Evolutionary conservation across 805 yeast species (phyloP), one percentile per base, ranked within the genome.

Genomic region (Starmerella floricola): DNA sequence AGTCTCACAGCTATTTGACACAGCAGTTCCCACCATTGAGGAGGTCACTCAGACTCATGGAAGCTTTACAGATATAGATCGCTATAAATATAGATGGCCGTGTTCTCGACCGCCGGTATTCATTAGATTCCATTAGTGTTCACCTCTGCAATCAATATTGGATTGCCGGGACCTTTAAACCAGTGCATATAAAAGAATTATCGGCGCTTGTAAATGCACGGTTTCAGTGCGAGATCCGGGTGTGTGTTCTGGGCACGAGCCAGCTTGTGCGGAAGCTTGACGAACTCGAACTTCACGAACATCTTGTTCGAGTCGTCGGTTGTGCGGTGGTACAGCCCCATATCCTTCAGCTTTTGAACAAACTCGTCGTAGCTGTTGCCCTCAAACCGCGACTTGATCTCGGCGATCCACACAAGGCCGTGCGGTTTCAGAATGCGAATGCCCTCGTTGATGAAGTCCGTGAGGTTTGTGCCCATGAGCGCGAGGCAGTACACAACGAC

Each of bases 371-470:
- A 60, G 27, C 62, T 60, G 16, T 44, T 43, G 54, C 86, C 95
- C 27, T 52, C 55, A 55, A 91, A 83, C 56, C 99, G 69, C 1
- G 95, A 84, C 62, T 88, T 88, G 63, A 91, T 91, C 59, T 91
- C 99, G 2, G 97, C 91, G 36, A 91, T 85, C 98, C 98, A 91
- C 36, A 91, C 64, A 59, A 88, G 95, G 21, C 99, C 97, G 46
- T 85, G 71, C 33, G 95, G 95, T 8, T 85, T 78, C 40, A 91
- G 66, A 15, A 91, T 68, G 55, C 99, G 70, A 56, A 81, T 71
- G 0, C 95, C 97, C 59, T 91, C 99, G 44, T 77, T 69, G 40
- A 91, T 74, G 57, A 91, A 91, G 58, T 91, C 97, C 47, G 87
- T 65, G 58, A 88, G 86, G 58, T 91, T 91, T 3, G 97, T 88